Percentiles rank a stretch among this genome's conserved stretches.
phyloP scores from a whole-genome alignment of 768 basidiomycete genomes.

The Xerocomellus chrysenteron region DNA sequence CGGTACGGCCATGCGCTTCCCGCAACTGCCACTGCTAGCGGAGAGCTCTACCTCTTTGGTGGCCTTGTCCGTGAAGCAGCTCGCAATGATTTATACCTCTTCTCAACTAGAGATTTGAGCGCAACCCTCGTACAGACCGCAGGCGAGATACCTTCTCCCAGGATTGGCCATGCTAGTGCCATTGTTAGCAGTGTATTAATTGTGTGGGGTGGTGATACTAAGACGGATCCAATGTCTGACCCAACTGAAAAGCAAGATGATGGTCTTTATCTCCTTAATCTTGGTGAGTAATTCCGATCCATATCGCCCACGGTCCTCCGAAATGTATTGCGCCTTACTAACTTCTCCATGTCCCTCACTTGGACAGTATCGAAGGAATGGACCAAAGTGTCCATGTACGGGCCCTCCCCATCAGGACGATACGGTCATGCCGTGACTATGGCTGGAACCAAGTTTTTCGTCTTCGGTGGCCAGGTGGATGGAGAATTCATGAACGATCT shows the following conservation, averaged over 20 bases:
- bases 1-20: constrained; percentile 95
- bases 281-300: constrained; percentile 57
- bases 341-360: constrained; percentile 1
- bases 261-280: constrained; percentile 88
- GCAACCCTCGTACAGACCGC: constrained; percentile 82
- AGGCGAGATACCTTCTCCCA: constrained; percentile 82
- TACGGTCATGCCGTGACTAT: constrained; percentile 97
- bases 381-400: constrained; percentile 81
- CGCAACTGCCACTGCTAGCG: constrained; percentile 67
- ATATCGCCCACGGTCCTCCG: neutral
- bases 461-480: constrained; percentile 96
- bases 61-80: constrained; percentile 91
- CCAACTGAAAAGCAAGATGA: constrained; percentile 83
- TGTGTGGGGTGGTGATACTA: constrained; percentile 98
- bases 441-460: constrained; percentile 86
- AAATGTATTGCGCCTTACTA: neutral
- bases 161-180: constrained; percentile 97
- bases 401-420: constrained; percentile 78
- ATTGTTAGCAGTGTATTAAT: constrained; percentile 94
- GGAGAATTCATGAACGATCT: constrained; percentile 93
- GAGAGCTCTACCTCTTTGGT: constrained; percentile 95
- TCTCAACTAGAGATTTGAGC: constrained; percentile 75
- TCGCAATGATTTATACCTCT: constrained; percentile 91
- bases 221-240: constrained; percentile 62
- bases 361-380: constrained; percentile 85